These are phyloP conservation scores for Tuber melanosporum DNA, from an alignment of 495 filamentous ascomycete genomes.

Conservation along the genomic window DNA sequence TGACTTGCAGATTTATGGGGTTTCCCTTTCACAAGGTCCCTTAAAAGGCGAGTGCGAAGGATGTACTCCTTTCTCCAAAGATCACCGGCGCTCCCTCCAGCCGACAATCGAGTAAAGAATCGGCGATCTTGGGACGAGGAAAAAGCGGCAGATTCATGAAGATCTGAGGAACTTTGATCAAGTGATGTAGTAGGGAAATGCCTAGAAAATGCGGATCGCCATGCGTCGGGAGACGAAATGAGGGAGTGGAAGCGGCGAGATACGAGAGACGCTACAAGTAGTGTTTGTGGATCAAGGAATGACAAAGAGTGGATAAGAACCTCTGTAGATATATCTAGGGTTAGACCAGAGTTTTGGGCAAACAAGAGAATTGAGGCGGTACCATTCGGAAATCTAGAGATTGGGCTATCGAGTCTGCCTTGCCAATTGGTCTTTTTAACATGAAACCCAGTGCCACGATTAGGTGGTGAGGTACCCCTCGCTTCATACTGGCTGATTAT, in stretches of 20 bases:
- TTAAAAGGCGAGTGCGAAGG: conserved; percentile 37
- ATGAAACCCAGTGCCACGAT: conserved; percentile 21
- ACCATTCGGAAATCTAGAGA: conserved; percentile 40
- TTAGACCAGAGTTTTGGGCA: background rate
- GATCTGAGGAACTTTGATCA: background rate
- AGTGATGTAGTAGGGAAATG: conserved; percentile 29
- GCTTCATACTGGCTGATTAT: conserved; percentile 36
- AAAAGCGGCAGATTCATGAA: conserved; percentile 18
- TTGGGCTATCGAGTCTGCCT: conserved; percentile 37
- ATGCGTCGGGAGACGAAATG: conserved; percentile 36
- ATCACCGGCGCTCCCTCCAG: conserved; percentile 17
- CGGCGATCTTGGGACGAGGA: conserved; percentile 39
- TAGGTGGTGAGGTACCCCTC: conserved; percentile 21
- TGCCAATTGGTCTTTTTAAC: conserved; percentile 40
- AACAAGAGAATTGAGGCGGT: background rate
- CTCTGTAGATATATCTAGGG: conserved; percentile 19
- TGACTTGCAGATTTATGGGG: conserved; percentile 15
- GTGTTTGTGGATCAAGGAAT: conserved; percentile 36
- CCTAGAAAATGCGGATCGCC: conserved; percentile 41
- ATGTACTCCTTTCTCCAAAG: conserved; percentile 42
- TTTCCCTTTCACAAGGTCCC: conserved; percentile 31
- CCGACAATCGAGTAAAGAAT: conserved; percentile 37
- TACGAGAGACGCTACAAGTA: conserved; percentile 32
- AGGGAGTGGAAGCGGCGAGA: conserved; percentile 39
- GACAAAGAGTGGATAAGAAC: conserved; percentile 38